Evolutionary conservation across 306 rosid species (phyloP).

Genomic region (Cucumis hystrix): DNA sequence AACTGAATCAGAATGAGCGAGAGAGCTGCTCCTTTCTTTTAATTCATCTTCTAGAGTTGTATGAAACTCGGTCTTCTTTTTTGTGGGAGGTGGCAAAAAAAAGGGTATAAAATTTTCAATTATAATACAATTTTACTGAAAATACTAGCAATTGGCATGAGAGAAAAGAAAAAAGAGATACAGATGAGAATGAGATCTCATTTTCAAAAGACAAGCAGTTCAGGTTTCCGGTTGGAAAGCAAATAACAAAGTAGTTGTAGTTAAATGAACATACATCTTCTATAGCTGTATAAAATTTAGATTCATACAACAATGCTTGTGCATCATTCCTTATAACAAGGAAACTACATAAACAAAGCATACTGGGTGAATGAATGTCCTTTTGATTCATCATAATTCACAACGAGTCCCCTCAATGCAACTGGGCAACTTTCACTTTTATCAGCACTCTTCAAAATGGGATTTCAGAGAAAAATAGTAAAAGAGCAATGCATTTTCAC

Average conservation of each 20-base stretch:
- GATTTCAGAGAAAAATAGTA: not conserved
- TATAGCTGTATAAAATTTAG: not conserved
- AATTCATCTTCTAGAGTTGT: slow-evolving; percentile 18
- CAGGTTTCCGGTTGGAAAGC: not conserved
- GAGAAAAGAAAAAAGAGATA: not conserved
- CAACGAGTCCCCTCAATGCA: not conserved
- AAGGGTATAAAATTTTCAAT: not conserved
- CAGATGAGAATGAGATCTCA: not conserved
- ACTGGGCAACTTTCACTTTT: not conserved
- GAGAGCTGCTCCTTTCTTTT: slow-evolving; percentile 27
- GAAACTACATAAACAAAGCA: not conserved
- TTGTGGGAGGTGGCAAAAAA: not conserved
- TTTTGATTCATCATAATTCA: not conserved
- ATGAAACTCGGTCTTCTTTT: slow-evolving; percentile 17
- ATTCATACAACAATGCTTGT: not conserved
- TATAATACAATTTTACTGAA: not conserved
- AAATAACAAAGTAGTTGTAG: not conserved
- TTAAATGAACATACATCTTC: not conserved
- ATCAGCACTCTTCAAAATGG: not conserved
- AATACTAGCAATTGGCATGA: not conserved
- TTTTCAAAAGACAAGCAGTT: not conserved
- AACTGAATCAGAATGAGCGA: slow-evolving; percentile 5
- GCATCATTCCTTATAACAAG: too few species aligned
- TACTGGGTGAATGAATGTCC: not conserved
- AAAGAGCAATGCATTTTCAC: not conserved